Conservation (phyloP, 1,284 basidiomycete genomes). For the Wallemia ichthyophaga region DNA sequence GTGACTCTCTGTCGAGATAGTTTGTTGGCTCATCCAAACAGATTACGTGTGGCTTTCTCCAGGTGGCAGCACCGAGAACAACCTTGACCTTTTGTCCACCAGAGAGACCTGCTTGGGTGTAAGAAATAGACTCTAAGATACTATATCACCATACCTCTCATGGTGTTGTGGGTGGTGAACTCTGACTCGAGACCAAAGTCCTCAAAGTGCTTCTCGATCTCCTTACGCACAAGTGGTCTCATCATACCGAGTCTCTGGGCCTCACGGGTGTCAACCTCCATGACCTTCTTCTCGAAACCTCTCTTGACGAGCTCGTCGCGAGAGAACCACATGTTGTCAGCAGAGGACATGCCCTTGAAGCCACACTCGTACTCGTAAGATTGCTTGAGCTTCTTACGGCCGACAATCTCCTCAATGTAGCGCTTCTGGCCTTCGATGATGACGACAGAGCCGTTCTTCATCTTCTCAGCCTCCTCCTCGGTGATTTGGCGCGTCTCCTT, state of each 20-base stretch:
- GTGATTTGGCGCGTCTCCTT: conserved; percentile 66
- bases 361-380: conserved; percentile 92
- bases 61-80: conserved; percentile 88
- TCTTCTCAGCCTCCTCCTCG: conserved; percentile 72
- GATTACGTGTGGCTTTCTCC: conserved; percentile 91
- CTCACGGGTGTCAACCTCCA: conserved; percentile 89
- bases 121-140: conserved; percentile 11
- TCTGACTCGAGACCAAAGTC: conserved; percentile 89
- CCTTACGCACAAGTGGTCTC: conserved; percentile 80
- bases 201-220: conserved; percentile 91
- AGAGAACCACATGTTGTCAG: conserved; percentile 85
- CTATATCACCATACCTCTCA: conserved; percentile 8
- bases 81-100: conserved; percentile 99
- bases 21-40: conserved; percentile 86
- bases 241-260: conserved; percentile 85
- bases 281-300: conserved; percentile 94
- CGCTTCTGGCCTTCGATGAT: conserved; percentile 83
- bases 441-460: conserved; percentile 72
- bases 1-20: conserved; percentile 90
- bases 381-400: conserved; percentile 94
- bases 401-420: conserved; percentile 63
- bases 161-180: conserved; percentile 48
- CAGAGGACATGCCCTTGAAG: conserved; percentile 68
- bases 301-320: conserved; percentile 91
- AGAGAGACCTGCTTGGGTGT: conserved; percentile 85